Base-by-base conservation (phyloP, 1,139 yeast species). In the Zygosaccharomyces sapae region DNA sequence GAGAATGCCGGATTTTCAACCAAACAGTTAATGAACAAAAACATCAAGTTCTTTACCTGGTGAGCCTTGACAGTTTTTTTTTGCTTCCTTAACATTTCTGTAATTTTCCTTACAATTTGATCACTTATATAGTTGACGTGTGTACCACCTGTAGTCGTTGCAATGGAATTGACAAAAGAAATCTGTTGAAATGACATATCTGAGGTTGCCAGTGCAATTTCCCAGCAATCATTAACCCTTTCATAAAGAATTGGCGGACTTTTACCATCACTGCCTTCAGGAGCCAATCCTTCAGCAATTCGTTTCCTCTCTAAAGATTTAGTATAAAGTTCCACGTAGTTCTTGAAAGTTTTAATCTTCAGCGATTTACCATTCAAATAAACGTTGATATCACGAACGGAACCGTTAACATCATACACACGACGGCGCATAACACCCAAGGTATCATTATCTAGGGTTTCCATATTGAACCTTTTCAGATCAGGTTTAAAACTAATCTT, bases 1-100 rank as follows among this genome's bases (percentile, higher is more conserved):
- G 97, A 90, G 63, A 94, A 94, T 0, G 97, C 95, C 0, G 98
- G 98, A 59, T 94, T 94, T 65, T 89, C 97, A 67, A 94, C 81
- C 56, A 90, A 74, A 75, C 97, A 89, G 66, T 94, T 94, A 55
- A 94, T 75, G 60, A 94, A 94, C 35, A 94, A 64, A 61, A 92
- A 92, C 83, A 92, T 86, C 67, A 89, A 86, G 66, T 85, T 89
- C 63, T 84, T 81, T 49, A 94, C 86, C 69, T 94, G 97, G 57
- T 83, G 84, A 1, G 96, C 94, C 58, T 86, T 86, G 50, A 94
- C 80, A 67, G 82, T 82, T 31, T 87, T 80, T 55, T 81, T 83
- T 63, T 86, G 86, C 69, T 86, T 89, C 62, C 82, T 87, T 59
- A 89, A 77, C 33, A 76, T 71, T 19, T 87, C 87, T 27, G 82